Base-by-base conservation (phyloP, 2,329 filamentous ascomycete species). In the Bipolaris bicolor region DNA sequence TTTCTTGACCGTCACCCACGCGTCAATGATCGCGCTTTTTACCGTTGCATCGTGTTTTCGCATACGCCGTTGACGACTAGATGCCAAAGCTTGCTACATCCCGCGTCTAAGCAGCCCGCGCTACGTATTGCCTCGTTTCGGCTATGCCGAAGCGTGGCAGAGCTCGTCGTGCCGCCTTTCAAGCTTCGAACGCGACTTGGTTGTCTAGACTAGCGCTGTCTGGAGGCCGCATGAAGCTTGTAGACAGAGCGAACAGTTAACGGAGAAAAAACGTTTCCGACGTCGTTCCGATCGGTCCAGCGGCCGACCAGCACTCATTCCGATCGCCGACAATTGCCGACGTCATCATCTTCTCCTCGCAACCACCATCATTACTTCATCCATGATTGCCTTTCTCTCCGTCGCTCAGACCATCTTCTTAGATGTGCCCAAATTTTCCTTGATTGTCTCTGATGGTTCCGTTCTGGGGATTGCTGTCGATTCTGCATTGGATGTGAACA, bases 1-100 rank as follows among this genome's bases (percentile, higher is more conserved):
- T 57, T 54, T 57, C 26, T 31, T 29, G 31, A 53, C 39, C 55
- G 55, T 57, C 55, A 57, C 55, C 13, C 39, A 57, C 55, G 55
- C 55, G 50, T 57, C 55, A 57, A 54, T 49, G 55, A 57, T 57
- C 44, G 50, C 33, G 22, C 31, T 33, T 57, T 46, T 45, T 26
- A 26, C 50, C 55, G 39, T 54, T 34, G 22, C 55, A 54, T 57
- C 55, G 44, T 31, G 4, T 7, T 54, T 54, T 46, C 45, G 55
- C 50, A 18, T 29, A 48, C 31, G 45, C 45, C 36, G 3, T 33
- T 26, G 33, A 54, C n/a, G 39, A 37, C 24, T 34, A 49, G 45
- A 49, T 34, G 4, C n/a, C 18, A 39, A 45, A 49, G 44, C 45
- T 34, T 34, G 5, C 44, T 24, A 37, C 46, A 18, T 44, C 39